Base-by-base conservation (phyloP, 2,329 filamentous ascomycete species). In the Dactylellina parvicollis region DNA sequence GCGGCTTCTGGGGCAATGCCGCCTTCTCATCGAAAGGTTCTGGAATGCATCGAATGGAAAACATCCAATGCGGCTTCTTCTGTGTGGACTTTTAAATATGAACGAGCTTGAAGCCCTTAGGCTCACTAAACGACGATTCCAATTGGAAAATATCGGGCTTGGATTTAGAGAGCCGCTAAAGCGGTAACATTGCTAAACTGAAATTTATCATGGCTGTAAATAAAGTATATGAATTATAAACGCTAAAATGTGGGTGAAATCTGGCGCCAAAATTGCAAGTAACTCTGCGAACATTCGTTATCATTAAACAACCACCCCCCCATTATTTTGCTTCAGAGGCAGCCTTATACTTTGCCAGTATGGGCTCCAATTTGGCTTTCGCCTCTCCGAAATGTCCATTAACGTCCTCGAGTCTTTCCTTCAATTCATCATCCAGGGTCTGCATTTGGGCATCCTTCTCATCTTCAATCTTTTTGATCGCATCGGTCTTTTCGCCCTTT, bases 351-450 rank as follows among this genome's bases (percentile, higher is more conserved):
- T 69, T 74, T 3, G 49, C 64, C 26, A 74, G 26, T 24, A 69
- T 52, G 20, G 70, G 70, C 50, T 67, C 62, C 28, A 74, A 22
- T 28, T 74, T 74, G n/a, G 36, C 22, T 46, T 69, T 74, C 49
- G 64, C 70, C 44, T 64, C 56, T 24, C 30, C 60, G 46, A 69
- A 74, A 55, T 74, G 64, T 2, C 70, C 70, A 47, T 74, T 69
- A 30, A 74, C 64, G 59, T 74, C 62, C 49, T 74, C 70, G 9
- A 74, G 44, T 36, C 70, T 55, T 38, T 66, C 60, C 40, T 64
- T 74, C 56, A 74, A 38, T 28, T 74, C 70, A 9, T 74, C 70
- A 40, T 74, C 70, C 8, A 74, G 20, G 3, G 55, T 69, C 44
- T 69, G 57, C 49, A 59, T 62, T 28, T 69, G 49, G 5, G 38